A percentile compares a stretch with the other conserved stretches of the same genome.
Evolutionary conservation across 1,139 yeast species (phyloP).

Genomic region (Torulaspora pretoriensis): DNA sequence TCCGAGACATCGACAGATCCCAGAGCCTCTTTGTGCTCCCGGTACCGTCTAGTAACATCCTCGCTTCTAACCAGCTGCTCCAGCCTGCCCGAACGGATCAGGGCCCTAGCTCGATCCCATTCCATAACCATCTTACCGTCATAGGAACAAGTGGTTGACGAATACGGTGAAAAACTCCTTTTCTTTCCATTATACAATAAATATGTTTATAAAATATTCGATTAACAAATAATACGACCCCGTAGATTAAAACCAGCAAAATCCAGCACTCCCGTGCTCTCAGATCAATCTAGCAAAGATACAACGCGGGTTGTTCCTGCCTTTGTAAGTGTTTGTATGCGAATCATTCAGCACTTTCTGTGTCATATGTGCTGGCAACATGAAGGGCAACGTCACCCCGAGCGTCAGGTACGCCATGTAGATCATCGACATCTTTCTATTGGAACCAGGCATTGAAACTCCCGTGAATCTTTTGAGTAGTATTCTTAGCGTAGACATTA

Average conservation of each 20-base stretch:
- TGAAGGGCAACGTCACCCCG: conserved; percentile 32
- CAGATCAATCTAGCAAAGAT: conserved; percentile 14
- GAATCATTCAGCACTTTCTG: conserved; percentile 14
- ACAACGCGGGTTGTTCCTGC: conserved; percentile 20
- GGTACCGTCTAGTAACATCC: conserved; percentile 23
- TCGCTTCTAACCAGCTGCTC: conserved; percentile 22
- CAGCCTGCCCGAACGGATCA: conserved; percentile 24
- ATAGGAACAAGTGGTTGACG: neutral
- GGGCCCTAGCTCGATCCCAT: conserved; percentile 25
- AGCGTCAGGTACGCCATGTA: conserved; percentile 25
- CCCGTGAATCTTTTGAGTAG: neutral
- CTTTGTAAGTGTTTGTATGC: conserved; percentile 14
- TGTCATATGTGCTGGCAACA: conserved; percentile 29
- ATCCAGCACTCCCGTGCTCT: conserved; percentile 1
- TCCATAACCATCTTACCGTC: neutral
- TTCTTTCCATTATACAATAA: conserved; percentile 1
- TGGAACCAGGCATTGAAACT: neutral
- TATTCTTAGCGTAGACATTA: conserved; percentile 1
- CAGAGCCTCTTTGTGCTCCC: conserved; percentile 21
- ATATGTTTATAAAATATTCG: conserved; percentile 1
- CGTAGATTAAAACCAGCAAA: conserved; percentile 14
- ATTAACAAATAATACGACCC: neutral
- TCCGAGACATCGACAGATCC: conserved; percentile 19
- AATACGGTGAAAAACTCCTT: neutral
- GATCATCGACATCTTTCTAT: conserved; percentile 9